Conservation (phyloP, 1,284 basidiomycete species). For the Exsudoporus floridanus region DNA sequence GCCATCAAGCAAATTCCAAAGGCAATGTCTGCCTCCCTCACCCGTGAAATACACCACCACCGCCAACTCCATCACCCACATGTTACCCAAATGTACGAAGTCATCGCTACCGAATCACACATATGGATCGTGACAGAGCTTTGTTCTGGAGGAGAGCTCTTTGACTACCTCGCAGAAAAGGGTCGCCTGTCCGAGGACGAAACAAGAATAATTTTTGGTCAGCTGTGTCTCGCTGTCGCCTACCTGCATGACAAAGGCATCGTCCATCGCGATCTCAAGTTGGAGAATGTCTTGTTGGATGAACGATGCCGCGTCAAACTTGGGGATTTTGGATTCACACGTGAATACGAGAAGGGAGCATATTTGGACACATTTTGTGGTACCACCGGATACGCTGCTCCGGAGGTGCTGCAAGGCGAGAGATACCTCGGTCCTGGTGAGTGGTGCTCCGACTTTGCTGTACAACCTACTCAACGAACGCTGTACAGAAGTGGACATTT, state of each 20-base stretch:
- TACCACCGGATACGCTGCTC: conserved; percentile 93
- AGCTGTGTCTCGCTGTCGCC: conserved; percentile 93
- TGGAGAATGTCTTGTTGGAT: conserved; percentile 93
- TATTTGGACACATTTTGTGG: conserved; percentile 96
- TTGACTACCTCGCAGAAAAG: conserved; percentile 96
- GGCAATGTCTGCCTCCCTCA: conserved; percentile 83
- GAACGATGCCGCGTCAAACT: conserved; percentile 86
- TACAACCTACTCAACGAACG: conserved; percentile 4
- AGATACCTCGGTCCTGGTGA: conserved; percentile 88
- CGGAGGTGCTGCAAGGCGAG: conserved; percentile 89
- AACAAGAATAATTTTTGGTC: conserved; percentile 83
- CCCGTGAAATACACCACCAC: conserved; percentile 98
- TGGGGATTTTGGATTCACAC: conserved; percentile 95
- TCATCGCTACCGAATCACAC: conserved; percentile 91
- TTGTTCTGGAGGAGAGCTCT: conserved; percentile 94
- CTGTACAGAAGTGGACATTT: conserved; percentile 86
- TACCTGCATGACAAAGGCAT: conserved; percentile 90
- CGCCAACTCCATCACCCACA: conserved; percentile 94
- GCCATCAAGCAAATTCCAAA: conserved; percentile 99
- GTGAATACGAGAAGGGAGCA: conserved; percentile 85
- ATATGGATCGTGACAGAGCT: conserved; percentile 99
- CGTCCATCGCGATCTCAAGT: conserved; percentile 93
- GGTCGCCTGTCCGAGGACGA: conserved; percentile 85
- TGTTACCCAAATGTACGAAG: conserved; percentile 94
- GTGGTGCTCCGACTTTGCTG: conserved; percentile 24